Evolutionary conservation across 2,329 filamentous ascomycete genomes (phyloP), one percentile per base, ranked within the genome.

Genomic region (Penicillium sp.): DNA sequence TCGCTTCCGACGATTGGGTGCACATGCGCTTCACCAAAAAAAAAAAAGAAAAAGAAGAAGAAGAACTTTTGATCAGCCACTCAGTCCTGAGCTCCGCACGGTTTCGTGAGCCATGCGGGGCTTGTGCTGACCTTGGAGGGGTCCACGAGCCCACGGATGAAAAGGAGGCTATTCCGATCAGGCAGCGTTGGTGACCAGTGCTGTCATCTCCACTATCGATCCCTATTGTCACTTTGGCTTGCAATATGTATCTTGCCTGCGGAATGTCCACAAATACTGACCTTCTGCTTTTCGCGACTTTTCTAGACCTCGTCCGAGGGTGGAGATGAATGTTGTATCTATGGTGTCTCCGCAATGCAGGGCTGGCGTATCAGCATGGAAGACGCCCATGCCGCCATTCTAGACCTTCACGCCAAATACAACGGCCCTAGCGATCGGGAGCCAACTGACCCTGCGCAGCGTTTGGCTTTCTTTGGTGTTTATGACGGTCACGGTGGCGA

Each of bases 301-400:
- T 26, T 33, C 29, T 64, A 97, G 93, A 79, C 84, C 74, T 98
- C 93, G 65, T 84, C 86, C 69, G 84, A 84, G 68, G 90, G 90
- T 73, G 84, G 89, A 75, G 90, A 97, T 87, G 90, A 95, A 58
- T 85, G 88, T 68, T 83, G 95, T 68, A 74, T 93, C 68, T 98
- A 88, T 72, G 93, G 93, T 67, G 84, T 97, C 58, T 98, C 93
- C 58, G 90, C 90, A 73, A 98, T 98, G 93, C 93, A 98, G 75
- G 93, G 93, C 77, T 98, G 93, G 93, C 87, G 93, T 76, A 97
- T 98, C 75, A 95, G 88, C 77, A 98, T 98, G 93, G 93, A 98
- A 72, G 93, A 98, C 70, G 84, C 93, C 55, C 93, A 98, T 75
- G 88, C 88, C 53, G 81, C 87, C 47, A 76, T 97, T 45, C 86